These are phyloP conservation scores for Poa pratensis DNA, from an alignment of 176 grass and related monocot genomes.

Conservation along the genomic window DNA sequence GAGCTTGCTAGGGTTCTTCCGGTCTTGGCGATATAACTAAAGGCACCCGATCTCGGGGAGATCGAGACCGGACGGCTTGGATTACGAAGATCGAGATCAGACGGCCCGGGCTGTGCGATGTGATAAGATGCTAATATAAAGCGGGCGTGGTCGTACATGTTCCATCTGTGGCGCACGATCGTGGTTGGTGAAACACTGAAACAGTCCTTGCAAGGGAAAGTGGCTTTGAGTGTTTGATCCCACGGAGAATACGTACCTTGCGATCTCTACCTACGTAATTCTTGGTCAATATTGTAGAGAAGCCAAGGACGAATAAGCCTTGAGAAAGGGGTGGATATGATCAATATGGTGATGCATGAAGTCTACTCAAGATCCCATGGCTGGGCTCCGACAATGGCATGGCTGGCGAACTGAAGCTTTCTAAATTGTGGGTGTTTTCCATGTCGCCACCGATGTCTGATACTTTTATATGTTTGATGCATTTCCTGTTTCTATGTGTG, in stretches of 20 bases:
- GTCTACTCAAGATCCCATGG: too few species aligned
- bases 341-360: too few species aligned
- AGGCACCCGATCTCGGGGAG: constrained; percentile 39
- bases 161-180: constrained; percentile 45
- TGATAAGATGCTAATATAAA: constrained; percentile 55
- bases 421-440: too few species aligned
- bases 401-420: too few species aligned
- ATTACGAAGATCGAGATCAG: constrained; percentile 33
- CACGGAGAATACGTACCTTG: neutral
- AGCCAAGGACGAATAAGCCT: too few species aligned
- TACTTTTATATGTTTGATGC: too few species aligned
- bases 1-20: neutral
- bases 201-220: constrained; percentile 18
- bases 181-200: constrained; percentile 32
- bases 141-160: neutral
- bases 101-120: neutral
- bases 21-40: constrained; percentile 23
- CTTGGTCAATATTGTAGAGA: too few species aligned
- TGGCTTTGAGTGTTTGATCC: neutral
- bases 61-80: constrained; percentile 29
- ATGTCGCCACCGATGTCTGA: too few species aligned
- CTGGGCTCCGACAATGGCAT: too few species aligned
- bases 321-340: too few species aligned
- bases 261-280: neutral
- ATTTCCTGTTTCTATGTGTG: too few species aligned